Evolutionary conservation across 495 filamentous ascomycete genomes (phyloP), one percentile per base, ranked within the genome.

Genomic region (Aspergillus campestris): DNA sequence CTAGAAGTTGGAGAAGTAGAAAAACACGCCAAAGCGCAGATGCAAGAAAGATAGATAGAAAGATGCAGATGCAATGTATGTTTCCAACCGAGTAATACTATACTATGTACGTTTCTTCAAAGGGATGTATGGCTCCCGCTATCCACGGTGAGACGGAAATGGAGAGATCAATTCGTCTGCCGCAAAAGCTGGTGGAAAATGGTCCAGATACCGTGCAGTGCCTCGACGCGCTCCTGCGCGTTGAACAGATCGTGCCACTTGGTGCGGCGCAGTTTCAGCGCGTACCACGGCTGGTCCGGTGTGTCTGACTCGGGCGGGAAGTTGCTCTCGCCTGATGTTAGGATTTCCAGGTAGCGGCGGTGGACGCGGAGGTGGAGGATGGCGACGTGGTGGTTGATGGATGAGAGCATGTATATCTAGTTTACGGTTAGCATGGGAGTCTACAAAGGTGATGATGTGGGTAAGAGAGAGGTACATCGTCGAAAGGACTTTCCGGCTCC

Each of bases 351-450:
- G 48, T 94, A 80, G 11, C 67, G 62, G 13, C 66, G 64, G 45
- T 89, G 87, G 38, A 95, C 78, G 27, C 83, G 77, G 24, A 90
- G 74, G 42, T 86, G 76, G 35, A 94, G 53, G 38, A 95, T 77
- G 43, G 77, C 77, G 33, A 94, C 62, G 48, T 95, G 89, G 60
- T 94, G 88, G 61, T 89, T 87, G 40, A 95, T 67, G 3, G 81
- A 78, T 38, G 84, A 89, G 39, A 94, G 55, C 55, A 95, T 77
- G 64, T 88, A 95, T 33, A 94, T 76, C 74, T 95, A 65, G 1
- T 11, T 11, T 43, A n/a, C n/a, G 1, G 38, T 53, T 46, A 57
- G 47, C 45, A 15, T 33, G 6, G 14, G 7, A 28, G 32, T 14
- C 10, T 27, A 12, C 7, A 31, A 12, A 30, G 5, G 42, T 41